phyloP scores from a whole-genome alignment of 139 green algal genomes.

The Coccomyxa sp. region DNA sequence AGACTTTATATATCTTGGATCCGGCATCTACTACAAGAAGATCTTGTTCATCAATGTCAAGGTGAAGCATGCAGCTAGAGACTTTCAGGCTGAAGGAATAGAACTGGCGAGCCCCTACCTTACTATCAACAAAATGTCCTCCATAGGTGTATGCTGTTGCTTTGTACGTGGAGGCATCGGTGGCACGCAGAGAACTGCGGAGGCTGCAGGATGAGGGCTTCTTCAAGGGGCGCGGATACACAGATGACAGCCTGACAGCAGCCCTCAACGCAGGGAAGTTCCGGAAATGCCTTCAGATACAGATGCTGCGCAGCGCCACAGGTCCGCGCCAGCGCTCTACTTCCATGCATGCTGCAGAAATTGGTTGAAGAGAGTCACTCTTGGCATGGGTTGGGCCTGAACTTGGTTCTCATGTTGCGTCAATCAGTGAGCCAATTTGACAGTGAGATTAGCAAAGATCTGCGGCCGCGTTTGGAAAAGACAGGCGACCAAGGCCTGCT shows the following conservation, averaged over 20 bases:
- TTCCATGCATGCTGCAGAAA: background rate
- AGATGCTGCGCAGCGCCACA: conserved; percentile 7
- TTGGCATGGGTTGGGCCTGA: background rate
- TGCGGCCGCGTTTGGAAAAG: background rate
- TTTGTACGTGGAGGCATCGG: background rate
- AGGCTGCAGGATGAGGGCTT: background rate
- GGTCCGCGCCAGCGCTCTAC: background rate
- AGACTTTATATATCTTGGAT: background rate
- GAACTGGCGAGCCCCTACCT: background rate
- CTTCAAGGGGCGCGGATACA: background rate
- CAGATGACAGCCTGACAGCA: background rate
- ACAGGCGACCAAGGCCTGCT: background rate
- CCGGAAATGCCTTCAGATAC: background rate
- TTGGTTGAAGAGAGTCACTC: background rate
- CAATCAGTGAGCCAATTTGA: background rate
- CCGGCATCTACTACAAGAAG: conserved; percentile 2
- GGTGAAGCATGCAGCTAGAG: background rate
- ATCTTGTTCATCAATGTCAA: conserved; percentile 7
- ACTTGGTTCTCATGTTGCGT: background rate
- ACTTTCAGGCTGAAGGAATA: background rate
- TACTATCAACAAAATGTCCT: background rate
- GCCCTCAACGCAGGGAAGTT: background rate
- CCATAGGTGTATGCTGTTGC: background rate
- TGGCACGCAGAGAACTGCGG: background rate
- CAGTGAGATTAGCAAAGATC: conserved; percentile 5